A percentile compares a stretch with the other conserved stretches of the same genome.
Evolutionary conservation across 352 stramenopile genomes (phyloP).

Genomic region (Aphanomyces stellatus): DNA sequence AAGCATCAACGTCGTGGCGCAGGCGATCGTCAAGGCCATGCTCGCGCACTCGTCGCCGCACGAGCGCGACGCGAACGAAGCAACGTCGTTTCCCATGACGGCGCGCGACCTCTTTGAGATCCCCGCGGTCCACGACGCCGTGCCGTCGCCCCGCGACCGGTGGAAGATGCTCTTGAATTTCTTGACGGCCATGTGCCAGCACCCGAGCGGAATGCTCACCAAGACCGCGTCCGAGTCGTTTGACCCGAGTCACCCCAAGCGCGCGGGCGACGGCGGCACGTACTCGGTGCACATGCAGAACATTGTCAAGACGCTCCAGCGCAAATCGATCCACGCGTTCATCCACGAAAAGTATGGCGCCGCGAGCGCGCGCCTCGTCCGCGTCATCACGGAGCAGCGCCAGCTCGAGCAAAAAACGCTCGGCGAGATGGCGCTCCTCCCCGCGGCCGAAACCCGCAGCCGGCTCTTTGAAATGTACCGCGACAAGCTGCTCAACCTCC

Average conservation of each 20-base stretch:
- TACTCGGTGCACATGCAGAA: conserved; percentile 88
- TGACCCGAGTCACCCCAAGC: conserved; percentile 39
- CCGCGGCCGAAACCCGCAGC: conserved; percentile 68
- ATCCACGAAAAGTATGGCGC: conserved; percentile 75
- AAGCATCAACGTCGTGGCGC: conserved; percentile 77
- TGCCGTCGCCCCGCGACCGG: conserved; percentile 71
- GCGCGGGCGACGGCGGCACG: conserved; percentile 66
- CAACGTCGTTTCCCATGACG: conserved; percentile 65
- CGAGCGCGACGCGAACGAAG: conserved; percentile 72
- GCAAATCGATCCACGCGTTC: conserved; percentile 72
- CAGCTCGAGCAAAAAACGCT: conserved; percentile 84
- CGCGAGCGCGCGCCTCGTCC: conserved; percentile 74
- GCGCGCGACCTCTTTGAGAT: conserved; percentile 69
- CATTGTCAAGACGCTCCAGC: conserved; percentile 68
- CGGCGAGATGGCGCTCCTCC: conserved; percentile 70
- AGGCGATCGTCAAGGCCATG: conserved; percentile 72
- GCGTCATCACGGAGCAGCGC: conserved; percentile 74
- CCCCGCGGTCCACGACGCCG: conserved; percentile 51
- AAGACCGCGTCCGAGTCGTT: conserved; percentile 67
- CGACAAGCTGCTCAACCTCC: conserved; percentile 67
- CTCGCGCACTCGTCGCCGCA: conserved; percentile 68
- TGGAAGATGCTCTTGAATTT: conserved; percentile 83
- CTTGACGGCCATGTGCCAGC: conserved; percentile 82
- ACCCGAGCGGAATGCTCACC: conserved; percentile 84
- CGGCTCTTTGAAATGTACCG: conserved; percentile 75